phyloP scores from a whole-genome alignment of 2,329 filamentous ascomycete species.

The Verticillium longisporum region DNA sequence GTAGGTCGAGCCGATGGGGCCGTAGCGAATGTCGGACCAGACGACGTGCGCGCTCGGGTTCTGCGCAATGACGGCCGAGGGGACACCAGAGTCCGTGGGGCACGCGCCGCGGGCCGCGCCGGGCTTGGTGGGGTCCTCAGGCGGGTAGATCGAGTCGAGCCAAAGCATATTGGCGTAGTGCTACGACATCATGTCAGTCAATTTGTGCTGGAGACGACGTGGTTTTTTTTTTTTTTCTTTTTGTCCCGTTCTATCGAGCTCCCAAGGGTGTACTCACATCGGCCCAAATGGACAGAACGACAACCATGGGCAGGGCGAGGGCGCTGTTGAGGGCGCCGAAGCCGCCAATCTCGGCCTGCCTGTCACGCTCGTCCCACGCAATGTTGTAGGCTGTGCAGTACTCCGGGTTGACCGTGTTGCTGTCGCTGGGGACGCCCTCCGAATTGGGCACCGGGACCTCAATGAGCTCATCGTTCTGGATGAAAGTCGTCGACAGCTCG shows the following conservation, averaged over 20 bases:
- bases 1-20: slow-evolving; percentile 33
- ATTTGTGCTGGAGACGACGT: not conserved
- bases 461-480: slow-evolving; percentile 49
- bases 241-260: no score
- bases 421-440: slow-evolving; percentile 14
- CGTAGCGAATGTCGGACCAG: slow-evolving; percentile 42
- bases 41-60: slow-evolving; percentile 25
- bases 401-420: slow-evolving; percentile 39
- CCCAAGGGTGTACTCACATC: slow-evolving; percentile 26
- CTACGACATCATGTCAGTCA: not conserved
- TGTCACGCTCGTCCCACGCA: slow-evolving; percentile 43
- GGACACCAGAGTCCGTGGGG: slow-evolving; percentile 16
- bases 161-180: slow-evolving; percentile 61
- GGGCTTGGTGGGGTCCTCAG: slow-evolving; percentile 16
- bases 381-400: slow-evolving; percentile 50
- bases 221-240: no score
- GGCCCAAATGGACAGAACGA: slow-evolving; percentile 56
- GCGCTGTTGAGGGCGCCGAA: slow-evolving; percentile 43
- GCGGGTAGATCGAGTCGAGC: slow-evolving; percentile 57
- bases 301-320: slow-evolving; percentile 50
- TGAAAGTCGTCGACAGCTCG: slow-evolving; percentile 52
- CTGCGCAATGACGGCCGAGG: slow-evolving; percentile 12
- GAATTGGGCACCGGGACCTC: slow-evolving; percentile 38
- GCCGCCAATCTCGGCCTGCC: slow-evolving; percentile 47
- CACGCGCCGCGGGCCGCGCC: slow-evolving; percentile 17